Evolutionary conservation across 768 basidiomycete species (phyloP), one percentile per base, ranked within the genome.

Genomic region (Galerina marginata): DNA sequence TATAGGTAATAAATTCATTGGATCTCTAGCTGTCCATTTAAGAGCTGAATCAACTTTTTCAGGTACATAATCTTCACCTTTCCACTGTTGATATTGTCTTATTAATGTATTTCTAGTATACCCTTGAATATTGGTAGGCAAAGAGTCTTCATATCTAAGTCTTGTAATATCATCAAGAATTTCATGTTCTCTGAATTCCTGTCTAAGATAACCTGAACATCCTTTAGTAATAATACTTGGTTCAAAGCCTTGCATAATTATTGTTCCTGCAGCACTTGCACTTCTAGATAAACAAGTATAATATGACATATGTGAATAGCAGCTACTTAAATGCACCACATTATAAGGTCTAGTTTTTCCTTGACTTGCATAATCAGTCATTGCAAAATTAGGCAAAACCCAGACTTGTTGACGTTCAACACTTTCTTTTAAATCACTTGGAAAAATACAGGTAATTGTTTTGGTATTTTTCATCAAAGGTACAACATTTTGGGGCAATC

Each of bases 401-500:
- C 49, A 15, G 0, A 74, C 71, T 61, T 76, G 74, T 14, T 40
- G 16, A 9, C 70, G n/a, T 6, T 40, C 20, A 20, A 74, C 52
- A 15, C 12, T 9, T 26, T 25, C 9, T 6, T 15, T 52, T 7
- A 69, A 57, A 59, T 68, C 69, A 61, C 66, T 58, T 37, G 69
- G 66, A 23, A 71, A 57, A 10, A 51, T 23, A 59, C 65, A 64
- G 52, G 26, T 20, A 20, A 20, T 20, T 20, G 20, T 20, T 20
- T 20, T 20, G 20, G 20, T 20, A 20, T 20, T 20, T 33, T 36
- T 56, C 0, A 51, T n/a, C 4, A 74, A 39, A 12, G 75, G 76
- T 6, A 78, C 73, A 3, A 77, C 73, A 71, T 76, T 75, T 1
- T 29, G 3, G 3, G 73, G 74, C 10, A 78, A 56, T 9, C 62